Evolutionary conservation across 73 alveolate genomes (phyloP).

Genomic region (Durusdinium trenchii): DNA sequence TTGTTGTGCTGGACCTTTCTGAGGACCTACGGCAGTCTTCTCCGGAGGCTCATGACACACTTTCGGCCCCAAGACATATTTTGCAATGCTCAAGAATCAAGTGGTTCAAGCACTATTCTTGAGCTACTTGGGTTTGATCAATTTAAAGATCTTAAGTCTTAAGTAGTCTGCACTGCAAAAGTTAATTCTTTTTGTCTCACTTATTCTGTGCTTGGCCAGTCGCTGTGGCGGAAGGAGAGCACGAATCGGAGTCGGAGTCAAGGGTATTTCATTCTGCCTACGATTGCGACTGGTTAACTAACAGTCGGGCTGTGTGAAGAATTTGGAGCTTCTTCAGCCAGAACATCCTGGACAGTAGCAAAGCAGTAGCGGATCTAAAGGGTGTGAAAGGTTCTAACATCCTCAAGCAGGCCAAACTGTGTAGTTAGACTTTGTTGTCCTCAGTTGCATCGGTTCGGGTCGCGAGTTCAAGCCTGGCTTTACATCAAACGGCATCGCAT

Average conservation of each 20-base stretch:
- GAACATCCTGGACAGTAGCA: background rate
- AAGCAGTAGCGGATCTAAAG: background rate
- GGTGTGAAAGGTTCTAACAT: background rate
- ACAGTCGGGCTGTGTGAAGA: background rate
- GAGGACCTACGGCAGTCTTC: background rate
- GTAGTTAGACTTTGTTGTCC: background rate
- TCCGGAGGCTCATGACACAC: background rate
- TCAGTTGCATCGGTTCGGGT: background rate
- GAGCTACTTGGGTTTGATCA: background rate
- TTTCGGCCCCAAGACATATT: background rate
- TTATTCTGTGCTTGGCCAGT: background rate
- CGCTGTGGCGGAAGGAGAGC: constrained; percentile 33
- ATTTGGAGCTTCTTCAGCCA: background rate
- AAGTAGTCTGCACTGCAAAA: background rate
- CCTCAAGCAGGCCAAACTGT: background rate
- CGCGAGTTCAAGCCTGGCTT: background rate
- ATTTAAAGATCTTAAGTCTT: background rate
- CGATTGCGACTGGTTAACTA: background rate
- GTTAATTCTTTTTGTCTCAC: background rate
- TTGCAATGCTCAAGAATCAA: background rate
- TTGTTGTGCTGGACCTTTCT: background rate
- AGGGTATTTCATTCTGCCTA: background rate
- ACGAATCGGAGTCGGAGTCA: background rate
- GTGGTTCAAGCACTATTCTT: background rate
- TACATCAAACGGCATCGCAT: background rate